phyloP scores from a whole-genome alignment of 495 filamentous ascomycete species.

The Penicillium atrosanguineum region DNA sequence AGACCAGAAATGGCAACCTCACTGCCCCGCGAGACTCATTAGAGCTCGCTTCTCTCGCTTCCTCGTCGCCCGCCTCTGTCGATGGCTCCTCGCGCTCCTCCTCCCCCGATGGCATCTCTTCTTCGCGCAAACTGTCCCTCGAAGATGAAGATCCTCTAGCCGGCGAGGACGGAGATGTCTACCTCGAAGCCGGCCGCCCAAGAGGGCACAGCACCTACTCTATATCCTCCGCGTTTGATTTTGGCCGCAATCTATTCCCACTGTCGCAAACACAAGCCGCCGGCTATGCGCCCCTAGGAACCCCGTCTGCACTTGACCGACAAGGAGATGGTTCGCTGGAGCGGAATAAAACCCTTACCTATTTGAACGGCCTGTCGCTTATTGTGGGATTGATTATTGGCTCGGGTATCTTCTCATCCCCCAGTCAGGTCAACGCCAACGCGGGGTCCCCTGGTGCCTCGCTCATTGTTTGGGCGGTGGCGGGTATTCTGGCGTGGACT shows the following conservation, averaged over 20 bases:
- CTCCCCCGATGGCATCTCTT: constrained; percentile 81
- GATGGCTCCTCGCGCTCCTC: constrained; percentile 64
- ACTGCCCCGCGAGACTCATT: constrained; percentile 77
- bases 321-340: constrained; percentile 65
- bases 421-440: constrained; percentile 89
- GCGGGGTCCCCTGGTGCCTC: constrained; percentile 90
- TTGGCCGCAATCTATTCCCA: constrained; percentile 85
- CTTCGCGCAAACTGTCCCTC: constrained; percentile 86
- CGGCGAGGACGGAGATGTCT: constrained; percentile 47
- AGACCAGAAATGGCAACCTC: constrained; percentile 27
- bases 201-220: constrained; percentile 73
- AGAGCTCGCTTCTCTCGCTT: constrained; percentile 92
- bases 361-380: constrained; percentile 86
- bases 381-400: constrained; percentile 94
- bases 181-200: constrained; percentile 43
- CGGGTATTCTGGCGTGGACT: constrained; percentile 91
- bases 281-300: constrained; percentile 80
- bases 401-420: constrained; percentile 95
- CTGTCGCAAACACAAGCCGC: constrained; percentile 76
- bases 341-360: constrained; percentile 93
- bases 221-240: constrained; percentile 90
- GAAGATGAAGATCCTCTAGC: constrained; percentile 80
- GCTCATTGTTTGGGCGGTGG: constrained; percentile 85
- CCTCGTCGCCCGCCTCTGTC: constrained; percentile 55
- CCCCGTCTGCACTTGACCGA: constrained; percentile 56